Conservation (phyloP, 2,329 filamentous ascomycete genomes). For the Colletotrichum musicola region DNA sequence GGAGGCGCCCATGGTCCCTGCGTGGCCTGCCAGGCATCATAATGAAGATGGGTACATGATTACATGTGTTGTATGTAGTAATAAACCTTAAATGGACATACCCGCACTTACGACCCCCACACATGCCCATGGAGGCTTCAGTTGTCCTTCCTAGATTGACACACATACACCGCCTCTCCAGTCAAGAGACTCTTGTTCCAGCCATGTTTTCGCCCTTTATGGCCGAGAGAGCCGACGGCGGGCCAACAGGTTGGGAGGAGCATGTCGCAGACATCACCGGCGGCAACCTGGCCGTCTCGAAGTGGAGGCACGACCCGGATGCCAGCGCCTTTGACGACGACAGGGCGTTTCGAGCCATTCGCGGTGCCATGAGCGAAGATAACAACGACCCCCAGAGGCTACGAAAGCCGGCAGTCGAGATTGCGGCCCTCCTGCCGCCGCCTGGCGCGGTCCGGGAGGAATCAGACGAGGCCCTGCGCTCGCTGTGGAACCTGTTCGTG, state of each 20-base stretch:
- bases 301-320: neutral
- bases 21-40: too few species aligned
- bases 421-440: slow-evolving; percentile 16
- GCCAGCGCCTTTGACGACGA: neutral
- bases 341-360: neutral
- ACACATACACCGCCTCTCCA: too few species aligned
- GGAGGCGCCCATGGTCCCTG: too few species aligned
- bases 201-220: neutral
- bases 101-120: too few species aligned
- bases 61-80: too few species aligned
- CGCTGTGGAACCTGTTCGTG: slow-evolving; percentile 37
- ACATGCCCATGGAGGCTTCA: too few species aligned
- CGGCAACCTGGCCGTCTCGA: neutral
- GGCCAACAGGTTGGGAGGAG: neutral
- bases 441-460: neutral
- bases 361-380: neutral
- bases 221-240: neutral
- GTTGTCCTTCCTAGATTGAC: too few species aligned
- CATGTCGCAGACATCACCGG: neutral
- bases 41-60: too few species aligned
- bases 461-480: neutral
- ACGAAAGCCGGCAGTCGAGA: neutral
- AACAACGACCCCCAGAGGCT: slow-evolving; percentile 22
- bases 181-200: too few species aligned
- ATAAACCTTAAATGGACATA: too few species aligned